Evolutionary conservation across 257 asterid species (phyloP).

Genomic region (Haberlea rhodopensis): DNA sequence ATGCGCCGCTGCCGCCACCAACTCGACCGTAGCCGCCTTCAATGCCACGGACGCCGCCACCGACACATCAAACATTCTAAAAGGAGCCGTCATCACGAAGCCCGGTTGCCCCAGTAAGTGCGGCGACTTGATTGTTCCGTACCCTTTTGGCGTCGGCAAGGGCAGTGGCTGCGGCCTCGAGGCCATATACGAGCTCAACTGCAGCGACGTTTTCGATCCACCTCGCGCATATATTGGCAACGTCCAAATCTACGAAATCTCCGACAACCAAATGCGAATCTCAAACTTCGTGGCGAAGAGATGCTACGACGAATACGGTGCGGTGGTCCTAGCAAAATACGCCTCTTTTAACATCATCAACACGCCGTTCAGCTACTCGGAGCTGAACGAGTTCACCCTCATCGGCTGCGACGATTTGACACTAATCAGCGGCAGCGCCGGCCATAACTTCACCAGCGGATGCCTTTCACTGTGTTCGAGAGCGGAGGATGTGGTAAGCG

Average conservation of each 20-base stretch:
- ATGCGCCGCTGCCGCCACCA: background rate
- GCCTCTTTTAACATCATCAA: slow-evolving; percentile 33
- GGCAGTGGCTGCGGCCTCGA: slow-evolving; percentile 37
- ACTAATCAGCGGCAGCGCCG: slow-evolving; percentile 24
- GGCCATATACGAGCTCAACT: slow-evolving; percentile 32
- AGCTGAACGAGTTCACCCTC: slow-evolving; percentile 46
- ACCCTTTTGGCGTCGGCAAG: slow-evolving; percentile 55
- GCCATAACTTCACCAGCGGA: slow-evolving; percentile 43
- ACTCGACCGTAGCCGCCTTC: slow-evolving; percentile 2
- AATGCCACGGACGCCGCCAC: slow-evolving; percentile 27
- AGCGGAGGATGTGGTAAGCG: slow-evolving; percentile 36
- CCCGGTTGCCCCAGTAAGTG: slow-evolving; percentile 42
- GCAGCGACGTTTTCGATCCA: slow-evolving; percentile 44
- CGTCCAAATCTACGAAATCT: slow-evolving; percentile 37
- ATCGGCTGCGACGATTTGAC: slow-evolving; percentile 69
- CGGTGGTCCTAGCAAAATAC: background rate
- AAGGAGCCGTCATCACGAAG: slow-evolving; percentile 35
- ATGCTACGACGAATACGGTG: slow-evolving; percentile 49
- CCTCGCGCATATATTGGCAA: slow-evolving; percentile 38
- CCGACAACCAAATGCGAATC: slow-evolving; percentile 52
- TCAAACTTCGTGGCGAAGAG: slow-evolving; percentile 38
- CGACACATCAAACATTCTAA: slow-evolving; percentile 32
- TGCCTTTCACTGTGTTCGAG: slow-evolving; percentile 46
- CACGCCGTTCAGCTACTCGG: slow-evolving; percentile 53
- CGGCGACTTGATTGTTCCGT: slow-evolving; percentile 60